Percentiles rank a stretch among this genome's conserved stretches.
phyloP scores from a whole-genome alignment of 495 filamentous ascomycete genomes.

The Penicillium chermesinum region DNA sequence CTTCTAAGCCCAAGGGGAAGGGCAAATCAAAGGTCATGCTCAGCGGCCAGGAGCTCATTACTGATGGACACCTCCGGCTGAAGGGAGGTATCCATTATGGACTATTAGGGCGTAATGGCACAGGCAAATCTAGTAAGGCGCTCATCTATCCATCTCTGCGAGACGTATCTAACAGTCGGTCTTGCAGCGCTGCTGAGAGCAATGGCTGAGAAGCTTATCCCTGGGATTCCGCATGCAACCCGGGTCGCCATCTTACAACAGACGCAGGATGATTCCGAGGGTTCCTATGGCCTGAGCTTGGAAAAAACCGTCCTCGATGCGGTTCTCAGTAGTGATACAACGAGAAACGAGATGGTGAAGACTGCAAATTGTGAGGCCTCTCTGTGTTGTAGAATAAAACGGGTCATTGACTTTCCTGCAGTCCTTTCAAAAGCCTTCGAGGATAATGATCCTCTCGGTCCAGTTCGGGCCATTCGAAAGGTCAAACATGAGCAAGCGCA shows the following conservation, averaged over 20 bases:
- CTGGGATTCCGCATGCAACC: constrained; percentile 65
- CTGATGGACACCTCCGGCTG: constrained; percentile 60
- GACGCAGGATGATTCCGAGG: constrained; percentile 39
- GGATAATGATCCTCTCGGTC: constrained; percentile 46
- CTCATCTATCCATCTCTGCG: constrained; percentile 6
- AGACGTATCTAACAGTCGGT: not conserved
- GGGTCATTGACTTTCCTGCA: constrained; percentile 7
- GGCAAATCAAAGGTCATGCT: constrained; percentile 49
- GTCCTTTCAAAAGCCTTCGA: constrained; percentile 43
- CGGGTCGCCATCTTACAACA: constrained; percentile 70
- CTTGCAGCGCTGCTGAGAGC: constrained; percentile 61
- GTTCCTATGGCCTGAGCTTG: constrained; percentile 8
- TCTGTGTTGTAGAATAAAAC: not conserved
- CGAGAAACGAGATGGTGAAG: constrained; percentile 50
- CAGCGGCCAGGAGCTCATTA: constrained; percentile 62
- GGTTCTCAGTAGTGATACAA: constrained; percentile 60
- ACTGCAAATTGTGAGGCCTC: constrained; percentile 51
- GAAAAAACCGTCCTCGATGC: constrained; percentile 55
- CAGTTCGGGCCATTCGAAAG: constrained; percentile 54
- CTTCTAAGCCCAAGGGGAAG: constrained; percentile 38
- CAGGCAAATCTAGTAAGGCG: constrained; percentile 67
- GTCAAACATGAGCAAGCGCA: constrained; percentile 54
- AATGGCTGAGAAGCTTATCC: constrained; percentile 72
- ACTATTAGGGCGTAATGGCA: constrained; percentile 70
- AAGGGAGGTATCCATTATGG: constrained; percentile 69